Base-by-base conservation (phyloP, 192 early-diverging fungal species). In the Linnemannia schmuckeri region DNA sequence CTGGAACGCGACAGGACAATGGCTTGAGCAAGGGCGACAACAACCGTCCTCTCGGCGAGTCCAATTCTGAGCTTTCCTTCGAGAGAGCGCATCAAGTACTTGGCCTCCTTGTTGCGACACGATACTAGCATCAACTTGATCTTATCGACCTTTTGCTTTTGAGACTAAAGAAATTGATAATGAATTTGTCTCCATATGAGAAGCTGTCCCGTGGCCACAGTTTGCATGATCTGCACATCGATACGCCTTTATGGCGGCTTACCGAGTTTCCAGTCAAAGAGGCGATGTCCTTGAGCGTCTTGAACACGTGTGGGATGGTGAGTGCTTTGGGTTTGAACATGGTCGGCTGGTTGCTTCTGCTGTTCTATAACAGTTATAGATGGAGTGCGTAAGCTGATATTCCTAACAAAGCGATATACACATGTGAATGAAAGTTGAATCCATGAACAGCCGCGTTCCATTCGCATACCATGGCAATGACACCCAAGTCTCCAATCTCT, bases 61-160 rank as follows among this genome's bases (percentile, higher is more conserved):
- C 98, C 98, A 78, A 99, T 99, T 33, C 99, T 94, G 72, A 99
- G 90, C 80, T 98, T 97, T 55, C 98, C 99, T 86, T 98, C 97
- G 49, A 98, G 84, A 27, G 95, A 96, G 69, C 96, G 94, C 88
- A 70, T 72, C 55, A 89, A 63, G 40, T 77, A 82, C n/a, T 79
- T 91, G 55, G 79, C 81, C 70, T 91, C 90, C 70, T 89, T 88
- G 54, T 89, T 89, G 49, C 83, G 55, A 37, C 87, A 85, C 17
- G 90, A 83, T 18, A 90, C 78, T 46, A 91, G n/a, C 27, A 91
- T 75, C n/a, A 86, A 54, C 71, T 87, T 91, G 38, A 90, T 88
- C 71, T 90, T 85, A 73, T 88, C 86, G 15, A 89, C 84, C 44
- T 90, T 89, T 61, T 84, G 83, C 38, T 91, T 87, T 87, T 87